These are phyloP conservation scores for Isoetes taiwanensis DNA, from an alignment of 75 land plant genomes.

Conservation along the genomic window DNA sequence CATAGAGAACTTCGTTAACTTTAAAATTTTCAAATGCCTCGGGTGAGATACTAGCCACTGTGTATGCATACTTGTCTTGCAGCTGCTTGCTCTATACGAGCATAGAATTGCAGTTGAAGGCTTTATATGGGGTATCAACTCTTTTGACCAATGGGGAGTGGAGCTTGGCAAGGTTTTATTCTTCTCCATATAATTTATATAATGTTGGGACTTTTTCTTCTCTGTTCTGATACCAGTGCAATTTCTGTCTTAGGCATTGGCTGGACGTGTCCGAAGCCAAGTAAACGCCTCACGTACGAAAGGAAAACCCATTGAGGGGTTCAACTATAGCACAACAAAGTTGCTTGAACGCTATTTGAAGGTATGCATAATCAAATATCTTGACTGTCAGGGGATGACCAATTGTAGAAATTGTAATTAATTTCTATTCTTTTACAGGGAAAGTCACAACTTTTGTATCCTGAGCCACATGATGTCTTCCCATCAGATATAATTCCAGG, in stretches of 20 bases:
- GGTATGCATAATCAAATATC: slow-evolving; percentile 23
- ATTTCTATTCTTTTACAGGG: slow-evolving; percentile 10
- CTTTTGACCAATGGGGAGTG: slow-evolving; percentile 99
- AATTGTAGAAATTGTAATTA: neutral
- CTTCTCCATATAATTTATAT: neutral
- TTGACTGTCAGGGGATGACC: neutral
- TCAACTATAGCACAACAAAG: slow-evolving; percentile 72
- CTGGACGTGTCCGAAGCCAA: slow-evolving; percentile 69
- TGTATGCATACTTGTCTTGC: slow-evolving; percentile 7
- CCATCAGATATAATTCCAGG: slow-evolving; percentile 16
- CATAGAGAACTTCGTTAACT: too few species aligned
- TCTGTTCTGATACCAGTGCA: neutral
- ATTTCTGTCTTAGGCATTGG: slow-evolving; percentile 40
- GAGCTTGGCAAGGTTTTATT: slow-evolving; percentile 84
- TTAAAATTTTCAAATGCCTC: neutral
- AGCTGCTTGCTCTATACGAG: slow-evolving; percentile 88
- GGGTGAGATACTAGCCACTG: neutral
- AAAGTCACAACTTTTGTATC: slow-evolving; percentile 15
- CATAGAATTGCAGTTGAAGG: slow-evolving; percentile 95
- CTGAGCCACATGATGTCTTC: slow-evolving; percentile 14
- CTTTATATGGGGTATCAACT: slow-evolving; percentile 96
- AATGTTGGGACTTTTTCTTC: neutral
- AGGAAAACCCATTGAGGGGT: slow-evolving; percentile 57
- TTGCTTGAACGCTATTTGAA: slow-evolving; percentile 61
- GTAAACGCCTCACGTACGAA: slow-evolving; percentile 47